Percentiles rank a stretch among this genome's conserved stretches.
Conservation (phyloP, 2,329 filamentous ascomycete genomes). For the Botrytis medusae region DNA sequence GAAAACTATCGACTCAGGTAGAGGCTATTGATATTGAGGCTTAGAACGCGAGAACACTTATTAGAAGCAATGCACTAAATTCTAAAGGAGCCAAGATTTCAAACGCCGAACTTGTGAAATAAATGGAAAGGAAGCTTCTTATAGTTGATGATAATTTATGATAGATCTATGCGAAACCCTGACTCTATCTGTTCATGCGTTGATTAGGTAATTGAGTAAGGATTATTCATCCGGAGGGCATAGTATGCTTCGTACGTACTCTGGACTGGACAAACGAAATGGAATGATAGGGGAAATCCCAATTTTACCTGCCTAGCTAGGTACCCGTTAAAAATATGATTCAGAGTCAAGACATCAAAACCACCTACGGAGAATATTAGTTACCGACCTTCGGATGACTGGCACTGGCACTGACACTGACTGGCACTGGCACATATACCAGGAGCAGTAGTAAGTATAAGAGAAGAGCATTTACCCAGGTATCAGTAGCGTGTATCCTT, state of each 20-base stretch:
- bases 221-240: neutral
- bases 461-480: no score
- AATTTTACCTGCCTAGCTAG: neutral
- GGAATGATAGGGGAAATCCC: neutral
- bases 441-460: neutral
- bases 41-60: neutral
- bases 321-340: neutral
- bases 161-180: neutral
- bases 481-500: no score
- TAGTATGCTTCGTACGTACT: neutral
- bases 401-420: neutral
- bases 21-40: neutral
- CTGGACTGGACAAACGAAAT: neutral
- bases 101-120: neutral
- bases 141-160: neutral
- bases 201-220: neutral
- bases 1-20: neutral
- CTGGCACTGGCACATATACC: neutral
- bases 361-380: neutral
- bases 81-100: neutral
- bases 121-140: neutral
- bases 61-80: neutral
- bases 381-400: neutral
- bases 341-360: neutral
- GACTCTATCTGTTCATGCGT: neutral